Evolutionary conservation across 805 yeast genomes (phyloP).

Genomic region (Kodamaea nitidulidarum): DNA sequence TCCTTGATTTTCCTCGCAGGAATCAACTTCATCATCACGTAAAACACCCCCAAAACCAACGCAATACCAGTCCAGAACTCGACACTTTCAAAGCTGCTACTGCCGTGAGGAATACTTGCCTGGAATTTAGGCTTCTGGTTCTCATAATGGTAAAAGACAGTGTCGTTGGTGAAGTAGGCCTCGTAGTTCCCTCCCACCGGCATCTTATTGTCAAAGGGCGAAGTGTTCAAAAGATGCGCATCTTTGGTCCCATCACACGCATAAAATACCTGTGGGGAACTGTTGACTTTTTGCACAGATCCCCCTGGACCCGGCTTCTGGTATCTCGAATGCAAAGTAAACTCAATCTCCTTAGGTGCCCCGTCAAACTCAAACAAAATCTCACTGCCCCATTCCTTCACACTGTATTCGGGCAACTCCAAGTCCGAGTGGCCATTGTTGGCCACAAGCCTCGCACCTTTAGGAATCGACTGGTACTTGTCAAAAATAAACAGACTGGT

Average conservation of each 20-base stretch:
- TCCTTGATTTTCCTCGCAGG: constrained; percentile 2
- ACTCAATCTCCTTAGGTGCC: constrained; percentile 14
- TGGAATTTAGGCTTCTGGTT: not conserved
- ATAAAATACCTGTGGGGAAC: constrained; percentile 27
- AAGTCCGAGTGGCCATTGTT: constrained; percentile 32
- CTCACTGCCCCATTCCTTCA: constrained; percentile 39
- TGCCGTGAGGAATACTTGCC: constrained; percentile 12
- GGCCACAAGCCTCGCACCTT: constrained; percentile 18
- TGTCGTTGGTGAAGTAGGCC: constrained; percentile 35
- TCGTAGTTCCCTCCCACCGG: constrained; percentile 33
- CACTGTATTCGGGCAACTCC: constrained; percentile 38
- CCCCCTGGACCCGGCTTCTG: constrained; percentile 24
- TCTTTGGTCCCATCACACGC: constrained; percentile 34
- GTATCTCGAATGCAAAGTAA: constrained; percentile 39
- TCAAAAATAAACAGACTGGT: constrained; percentile 35
- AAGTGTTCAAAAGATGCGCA: constrained; percentile 23
- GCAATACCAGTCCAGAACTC: constrained; percentile 7
- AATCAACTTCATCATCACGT: constrained; percentile 8
- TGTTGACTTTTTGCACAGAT: constrained; percentile 1
- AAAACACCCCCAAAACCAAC: constrained; percentile 9
- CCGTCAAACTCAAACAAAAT: constrained; percentile 26
- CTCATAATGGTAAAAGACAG: constrained; percentile 34
- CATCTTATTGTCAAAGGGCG: constrained; percentile 34
- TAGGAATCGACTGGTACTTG: constrained; percentile 32
- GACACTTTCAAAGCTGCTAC: constrained; percentile 6